These are phyloP conservation scores for Agaricales sp. DNA, from an alignment of 1,284 basidiomycete genomes.

Conservation along the genomic window DNA sequence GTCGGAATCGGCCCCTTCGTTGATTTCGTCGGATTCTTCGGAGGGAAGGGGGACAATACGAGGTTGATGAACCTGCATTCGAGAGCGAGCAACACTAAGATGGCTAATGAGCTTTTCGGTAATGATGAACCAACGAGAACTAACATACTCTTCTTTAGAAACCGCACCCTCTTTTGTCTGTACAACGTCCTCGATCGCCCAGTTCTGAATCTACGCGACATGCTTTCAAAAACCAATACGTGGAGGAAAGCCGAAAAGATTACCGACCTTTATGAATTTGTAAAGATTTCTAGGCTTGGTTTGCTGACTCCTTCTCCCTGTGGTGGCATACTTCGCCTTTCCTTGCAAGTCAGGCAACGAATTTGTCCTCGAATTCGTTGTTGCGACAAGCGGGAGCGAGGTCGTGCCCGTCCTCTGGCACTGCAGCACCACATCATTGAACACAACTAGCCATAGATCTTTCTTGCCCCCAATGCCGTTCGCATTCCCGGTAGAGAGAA, in stretches of 20 bases:
- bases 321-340: constrained; percentile 72
- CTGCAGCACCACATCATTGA: constrained; percentile 90
- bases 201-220: constrained; percentile 83
- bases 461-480: constrained; percentile 59
- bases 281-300: constrained; percentile 85
- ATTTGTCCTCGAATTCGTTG: constrained; percentile 56
- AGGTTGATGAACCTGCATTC: constrained; percentile 55
- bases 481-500: constrained; percentile 39
- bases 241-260: constrained; percentile 4
- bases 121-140: constrained; percentile 10
- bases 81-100: constrained; percentile 57
- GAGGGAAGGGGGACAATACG: constrained; percentile 60
- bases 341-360: constrained; percentile 73
- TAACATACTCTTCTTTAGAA: constrained; percentile 75
- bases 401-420: constrained; percentile 90
- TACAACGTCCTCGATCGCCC: constrained; percentile 71
- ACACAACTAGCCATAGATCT: constrained; percentile 90
- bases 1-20: constrained; percentile 52
- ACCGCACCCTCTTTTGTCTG: constrained; percentile 67
- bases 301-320: constrained; percentile 60
- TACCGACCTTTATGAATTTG: constrained; percentile 70
- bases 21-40: constrained; percentile 52
- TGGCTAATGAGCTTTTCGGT: constrained; percentile 10
- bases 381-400: constrained; percentile 71
- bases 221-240: constrained; percentile 7